Percentiles rank a stretch among this genome's conserved stretches.
Conservation (phyloP, 352 stramenopile genomes). For the Albugo candida region DNA sequence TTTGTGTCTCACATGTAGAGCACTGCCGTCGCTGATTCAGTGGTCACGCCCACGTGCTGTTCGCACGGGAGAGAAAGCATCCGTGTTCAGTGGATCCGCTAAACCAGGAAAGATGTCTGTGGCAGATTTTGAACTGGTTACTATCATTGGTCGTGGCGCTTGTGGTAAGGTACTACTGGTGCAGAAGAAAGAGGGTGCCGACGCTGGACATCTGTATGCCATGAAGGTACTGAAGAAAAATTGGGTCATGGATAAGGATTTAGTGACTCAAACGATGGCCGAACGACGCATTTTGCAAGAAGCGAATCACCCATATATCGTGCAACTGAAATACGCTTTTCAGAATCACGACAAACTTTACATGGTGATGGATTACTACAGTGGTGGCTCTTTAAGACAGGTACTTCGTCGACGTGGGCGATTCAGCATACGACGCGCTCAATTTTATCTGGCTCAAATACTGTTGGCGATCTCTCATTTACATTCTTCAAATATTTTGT, state of each 20-base stretch:
- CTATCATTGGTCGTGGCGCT: constrained; percentile 39
- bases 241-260: constrained; percentile 61
- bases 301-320: constrained; percentile 53
- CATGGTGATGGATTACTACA: constrained; percentile 73
- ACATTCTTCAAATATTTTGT: constrained; percentile 42
- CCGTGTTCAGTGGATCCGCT: constrained; percentile 35
- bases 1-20: constrained; percentile 32
- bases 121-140: constrained; percentile 54
- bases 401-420: constrained; percentile 33
- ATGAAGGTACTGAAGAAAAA: constrained; percentile 70
- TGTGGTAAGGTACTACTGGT: constrained; percentile 52
- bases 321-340: constrained; percentile 52
- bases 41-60: constrained; percentile 43
- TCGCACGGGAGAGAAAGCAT: constrained; percentile 45
- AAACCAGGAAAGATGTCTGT: constrained; percentile 57
- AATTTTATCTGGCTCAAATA: constrained; percentile 48
- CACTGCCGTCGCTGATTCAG: constrained; percentile 39
- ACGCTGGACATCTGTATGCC: constrained; percentile 36
- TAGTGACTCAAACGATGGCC: constrained; percentile 52
- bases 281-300: constrained; percentile 50
- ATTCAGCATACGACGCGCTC: constrained; percentile 48
- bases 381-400: constrained; percentile 36
- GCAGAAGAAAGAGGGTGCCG: constrained; percentile 37
- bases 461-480: constrained; percentile 43
- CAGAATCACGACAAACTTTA: constrained; percentile 67